Base-by-base conservation (phyloP, 2,329 filamentous ascomycete genomes). In the Colletotrichum musicola region DNA sequence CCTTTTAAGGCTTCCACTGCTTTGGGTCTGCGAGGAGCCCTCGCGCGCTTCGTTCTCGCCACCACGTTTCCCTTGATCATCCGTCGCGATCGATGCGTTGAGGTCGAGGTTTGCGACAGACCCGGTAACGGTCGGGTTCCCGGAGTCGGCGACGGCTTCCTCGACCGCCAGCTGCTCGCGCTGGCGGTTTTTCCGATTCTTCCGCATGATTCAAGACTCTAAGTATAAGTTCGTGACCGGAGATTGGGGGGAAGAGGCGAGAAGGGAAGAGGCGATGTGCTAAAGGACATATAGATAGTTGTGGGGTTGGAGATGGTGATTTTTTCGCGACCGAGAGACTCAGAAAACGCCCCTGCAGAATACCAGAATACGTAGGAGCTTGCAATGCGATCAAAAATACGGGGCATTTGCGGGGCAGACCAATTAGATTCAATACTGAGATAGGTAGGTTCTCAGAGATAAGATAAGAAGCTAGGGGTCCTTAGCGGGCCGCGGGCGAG, bases 1-100 rank as follows among this genome's bases (percentile, higher is more conserved):
- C 51, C 86, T 83, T 78, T 88, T 88, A 42, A 85, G 78, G 71
- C 82, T 84, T 64, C 79, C 76, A 14, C 74, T 74, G 69, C 79
- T 81, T 50, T 76, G 74, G 27, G 51, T 74, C 22, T 64, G 70
- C 5, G 71, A 62, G 38, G 70, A 69, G 54, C 59, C 56, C 30
- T 71, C 67, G 20, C 54, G 62, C 4, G 58, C 42, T 25, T 42
- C 18, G 22, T 16, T 13, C 12, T 56, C 50, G 18, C 49, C 46
- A 30, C 38, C 46, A 7, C 22, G 30, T 7, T 46, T 50, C 27
- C 40, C 18, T 57, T 25, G 60, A 44, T 57, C 40, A 22, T 44
- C 44, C 3, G 56, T 42, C 22, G 56, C 16, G 27, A 44, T 44
- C 3, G 56, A 40, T 18, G 56, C 16, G 38, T 54, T 53, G 27